phyloP scores from a whole-genome alignment of 257 asterid species.

The Rehmannia glutinosa region DNA sequence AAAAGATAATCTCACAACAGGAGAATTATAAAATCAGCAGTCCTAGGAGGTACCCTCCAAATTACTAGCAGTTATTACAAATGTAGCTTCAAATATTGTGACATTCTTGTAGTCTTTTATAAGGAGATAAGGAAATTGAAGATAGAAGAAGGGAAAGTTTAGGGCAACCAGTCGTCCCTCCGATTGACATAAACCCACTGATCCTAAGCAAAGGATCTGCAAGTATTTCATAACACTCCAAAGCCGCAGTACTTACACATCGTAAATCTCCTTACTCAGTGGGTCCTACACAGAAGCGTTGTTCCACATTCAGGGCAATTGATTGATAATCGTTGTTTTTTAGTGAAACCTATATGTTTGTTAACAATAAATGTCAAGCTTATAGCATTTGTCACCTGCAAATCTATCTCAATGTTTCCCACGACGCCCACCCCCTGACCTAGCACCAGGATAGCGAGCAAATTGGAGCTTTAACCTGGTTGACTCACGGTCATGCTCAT shows the following conservation, averaged over 20 bases:
- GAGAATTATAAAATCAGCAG: slow-evolving; percentile 8
- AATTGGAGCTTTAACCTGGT: slow-evolving; percentile 43
- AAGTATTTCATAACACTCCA: slow-evolving; percentile 2
- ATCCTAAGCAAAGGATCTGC: no score
- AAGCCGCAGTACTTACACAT: no score
- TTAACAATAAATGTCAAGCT: no score
- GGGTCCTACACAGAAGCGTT: slow-evolving; percentile 54
- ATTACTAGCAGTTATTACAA: slow-evolving; percentile 27
- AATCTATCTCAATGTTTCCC: slow-evolving; percentile 42
- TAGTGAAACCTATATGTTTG: no score
- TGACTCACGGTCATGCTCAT: slow-evolving; percentile 49
- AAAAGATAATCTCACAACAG: slow-evolving; percentile 18
- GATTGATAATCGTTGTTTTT: slow-evolving; percentile 5
- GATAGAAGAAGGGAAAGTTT: neutral
- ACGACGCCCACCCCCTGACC: slow-evolving; percentile 42
- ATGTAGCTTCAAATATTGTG: neutral
- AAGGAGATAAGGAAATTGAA: no score
- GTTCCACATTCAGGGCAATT: slow-evolving; percentile 35
- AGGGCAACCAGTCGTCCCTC: slow-evolving; percentile 1
- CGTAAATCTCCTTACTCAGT: slow-evolving; percentile 19
- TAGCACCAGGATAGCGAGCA: slow-evolving; percentile 53
- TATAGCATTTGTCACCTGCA: no score
- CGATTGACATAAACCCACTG: no score
- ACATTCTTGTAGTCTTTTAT: neutral
- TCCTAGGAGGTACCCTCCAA: slow-evolving; percentile 18